Conservation (phyloP, 1,139 yeast genomes). For the Magnusiomyces fungicola region DNA sequence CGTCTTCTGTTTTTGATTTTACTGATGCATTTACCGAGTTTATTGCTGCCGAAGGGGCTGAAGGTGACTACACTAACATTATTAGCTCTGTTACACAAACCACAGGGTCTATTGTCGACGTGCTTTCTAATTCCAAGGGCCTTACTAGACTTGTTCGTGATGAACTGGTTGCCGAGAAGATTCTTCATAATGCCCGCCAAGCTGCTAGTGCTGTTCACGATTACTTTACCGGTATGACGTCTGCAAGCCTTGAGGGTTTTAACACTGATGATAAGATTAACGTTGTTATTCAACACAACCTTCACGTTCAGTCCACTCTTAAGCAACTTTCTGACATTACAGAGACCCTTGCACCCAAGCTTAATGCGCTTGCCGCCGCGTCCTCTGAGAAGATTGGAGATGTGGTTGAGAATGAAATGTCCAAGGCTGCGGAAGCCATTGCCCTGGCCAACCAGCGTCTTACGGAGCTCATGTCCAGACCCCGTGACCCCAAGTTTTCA, state of each 20-base stretch:
- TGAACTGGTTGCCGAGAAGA: constrained; percentile 45
- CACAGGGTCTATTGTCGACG: constrained; percentile 56
- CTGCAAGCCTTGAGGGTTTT: constrained; percentile 44
- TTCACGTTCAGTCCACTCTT: constrained; percentile 63
- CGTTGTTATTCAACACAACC: constrained; percentile 65
- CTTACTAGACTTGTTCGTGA: constrained; percentile 48
- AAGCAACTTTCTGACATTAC: constrained; percentile 51
- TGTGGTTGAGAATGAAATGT: constrained; percentile 65
- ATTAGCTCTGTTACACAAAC: constrained; percentile 63
- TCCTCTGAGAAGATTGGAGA: constrained; percentile 59
- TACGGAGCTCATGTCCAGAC: constrained; percentile 42
- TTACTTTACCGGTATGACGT: constrained; percentile 54
- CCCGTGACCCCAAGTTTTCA: constrained; percentile 47
- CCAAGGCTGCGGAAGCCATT: constrained; percentile 63
- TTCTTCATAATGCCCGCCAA: constrained; percentile 45
- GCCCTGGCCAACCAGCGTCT: constrained; percentile 59
- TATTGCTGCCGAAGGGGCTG: constrained; percentile 59
- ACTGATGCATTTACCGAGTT: constrained; percentile 71
- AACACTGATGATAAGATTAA: constrained; percentile 66
- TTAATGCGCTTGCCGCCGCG: constrained; percentile 34
- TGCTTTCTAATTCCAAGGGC: constrained; percentile 66
- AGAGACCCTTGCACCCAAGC: constrained; percentile 52
- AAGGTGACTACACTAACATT: constrained; percentile 60
- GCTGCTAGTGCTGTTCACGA: constrained; percentile 56
- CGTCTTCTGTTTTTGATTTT: constrained; percentile 71